Conservation (phyloP, 2,329 filamentous ascomycete species). For the Colletotrichum sp. region DNA sequence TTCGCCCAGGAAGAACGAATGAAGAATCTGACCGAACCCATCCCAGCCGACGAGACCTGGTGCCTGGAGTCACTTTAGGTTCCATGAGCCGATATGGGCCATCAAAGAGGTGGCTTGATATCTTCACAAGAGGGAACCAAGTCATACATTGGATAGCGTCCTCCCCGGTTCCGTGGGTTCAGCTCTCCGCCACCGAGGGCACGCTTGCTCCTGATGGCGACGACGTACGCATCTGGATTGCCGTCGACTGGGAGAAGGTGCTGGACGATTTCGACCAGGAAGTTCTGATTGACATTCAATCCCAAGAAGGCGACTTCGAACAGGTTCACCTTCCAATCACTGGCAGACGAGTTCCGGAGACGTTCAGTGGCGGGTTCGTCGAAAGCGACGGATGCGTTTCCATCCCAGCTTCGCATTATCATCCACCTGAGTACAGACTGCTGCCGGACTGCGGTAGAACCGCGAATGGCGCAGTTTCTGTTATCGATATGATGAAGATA, state of each 20-base stretch:
- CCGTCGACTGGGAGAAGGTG: slow-evolving; percentile 38
- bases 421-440: slow-evolving; percentile 25
- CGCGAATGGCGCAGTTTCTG: slow-evolving; percentile 24
- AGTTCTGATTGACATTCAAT: slow-evolving; percentile 39
- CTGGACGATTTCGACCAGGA: slow-evolving; percentile 47
- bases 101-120: slow-evolving; percentile 34
- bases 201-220: slow-evolving; percentile 33
- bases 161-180: slow-evolving; percentile 36
- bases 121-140: slow-evolving; percentile 37
- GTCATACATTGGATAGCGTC: slow-evolving; percentile 32
- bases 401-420: slow-evolving; percentile 30
- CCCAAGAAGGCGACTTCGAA: slow-evolving; percentile 40
- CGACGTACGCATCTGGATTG: slow-evolving; percentile 34
- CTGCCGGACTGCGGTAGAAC: slow-evolving; percentile 35
- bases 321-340: slow-evolving; percentile 31
- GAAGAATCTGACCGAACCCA: slow-evolving; percentile 59
- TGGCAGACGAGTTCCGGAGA: slow-evolving; percentile 29
- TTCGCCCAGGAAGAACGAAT: slow-evolving; percentile 42
- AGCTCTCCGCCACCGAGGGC: slow-evolving; percentile 32
- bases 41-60: slow-evolving; percentile 40
- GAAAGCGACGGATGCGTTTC: slow-evolving; percentile 37
- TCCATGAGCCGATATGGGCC: slow-evolving; percentile 35
- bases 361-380: slow-evolving; percentile 36
- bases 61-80: slow-evolving; percentile 32
- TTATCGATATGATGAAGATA: slow-evolving; percentile 20